phyloP scores from a whole-genome alignment of 305 asterid genomes.

The Fraxinus floribunda region DNA sequence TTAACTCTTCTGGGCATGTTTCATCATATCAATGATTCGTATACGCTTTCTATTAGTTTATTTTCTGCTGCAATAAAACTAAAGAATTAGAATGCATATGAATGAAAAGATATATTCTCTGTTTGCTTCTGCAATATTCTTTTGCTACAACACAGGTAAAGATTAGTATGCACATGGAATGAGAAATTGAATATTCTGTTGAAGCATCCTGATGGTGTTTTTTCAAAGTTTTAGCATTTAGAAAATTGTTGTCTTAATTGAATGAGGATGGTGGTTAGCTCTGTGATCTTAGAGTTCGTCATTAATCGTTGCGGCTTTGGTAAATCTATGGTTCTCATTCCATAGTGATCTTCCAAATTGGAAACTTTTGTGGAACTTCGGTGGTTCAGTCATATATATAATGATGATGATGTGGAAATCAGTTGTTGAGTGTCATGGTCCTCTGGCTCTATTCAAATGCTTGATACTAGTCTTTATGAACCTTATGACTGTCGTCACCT shows the following conservation, averaged over 20 bases:
- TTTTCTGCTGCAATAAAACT: neutral
- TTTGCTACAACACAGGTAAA: constrained; percentile 4
- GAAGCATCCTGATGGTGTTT: neutral
- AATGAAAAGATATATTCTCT: neutral
- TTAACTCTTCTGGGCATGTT: neutral
- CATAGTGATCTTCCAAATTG: neutral
- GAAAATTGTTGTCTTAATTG: neutral
- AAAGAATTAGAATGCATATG: neutral
- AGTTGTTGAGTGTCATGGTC: neutral
- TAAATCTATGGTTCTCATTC: neutral
- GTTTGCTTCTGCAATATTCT: neutral
- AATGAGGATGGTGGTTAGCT: neutral
- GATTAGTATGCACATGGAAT: neutral
- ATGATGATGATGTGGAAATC: neutral
- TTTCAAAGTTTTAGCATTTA: neutral
- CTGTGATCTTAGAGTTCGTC: neutral
- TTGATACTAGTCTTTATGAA: neutral
- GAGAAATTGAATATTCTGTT: constrained; percentile 8
- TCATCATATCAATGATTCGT: neutral
- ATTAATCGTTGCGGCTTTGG: neutral
- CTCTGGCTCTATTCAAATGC: neutral
- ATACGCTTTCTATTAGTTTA: neutral
- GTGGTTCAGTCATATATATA: neutral
- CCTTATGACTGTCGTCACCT: neutral
- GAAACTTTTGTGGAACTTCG: neutral